Evolutionary conservation across 1,284 basidiomycete species (phyloP).

Genomic region (Trametes versicolor): DNA sequence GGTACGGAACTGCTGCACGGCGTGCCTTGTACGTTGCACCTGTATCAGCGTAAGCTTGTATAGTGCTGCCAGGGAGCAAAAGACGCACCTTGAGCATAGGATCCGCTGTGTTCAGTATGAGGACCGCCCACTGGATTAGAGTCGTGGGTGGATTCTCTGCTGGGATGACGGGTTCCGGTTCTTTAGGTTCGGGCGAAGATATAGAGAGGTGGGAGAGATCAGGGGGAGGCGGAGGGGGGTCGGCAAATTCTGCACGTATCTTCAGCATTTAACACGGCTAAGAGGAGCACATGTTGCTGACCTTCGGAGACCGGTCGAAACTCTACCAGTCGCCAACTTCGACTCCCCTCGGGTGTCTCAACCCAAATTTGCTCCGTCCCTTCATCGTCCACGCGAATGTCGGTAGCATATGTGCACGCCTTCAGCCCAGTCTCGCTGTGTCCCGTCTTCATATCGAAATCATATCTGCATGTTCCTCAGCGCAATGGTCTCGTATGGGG

Average conservation of each 20-base stretch:
- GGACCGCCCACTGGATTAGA: conserved; percentile 79
- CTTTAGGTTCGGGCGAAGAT: conserved; percentile 34
- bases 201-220: conserved; percentile 41
- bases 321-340: conserved; percentile 78
- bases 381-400: conserved; percentile 55
- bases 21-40: conserved; percentile 76
- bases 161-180: conserved; percentile 60
- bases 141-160: conserved; percentile 61
- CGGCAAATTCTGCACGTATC: conserved; percentile 72
- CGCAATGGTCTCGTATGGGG: background rate
- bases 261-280: background rate
- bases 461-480: conserved; percentile 61
- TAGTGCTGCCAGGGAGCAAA: background rate
- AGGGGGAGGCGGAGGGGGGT: conserved; percentile 61
- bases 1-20: conserved; percentile 74
- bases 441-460: conserved; percentile 77
- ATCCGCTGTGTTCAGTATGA: conserved; percentile 78
- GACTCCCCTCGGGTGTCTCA: conserved; percentile 66
- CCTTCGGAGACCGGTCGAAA: conserved; percentile 86
- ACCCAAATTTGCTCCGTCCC: conserved; percentile 68
- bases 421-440: conserved; percentile 80
- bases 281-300: conserved; percentile 38
- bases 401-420: conserved; percentile 82
- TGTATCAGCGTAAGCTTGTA: conserved; percentile 36
- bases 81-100: conserved; percentile 69